Evolutionary conservation across 768 basidiomycete species (phyloP).

Genomic region (Crassisporium funariophilum): DNA sequence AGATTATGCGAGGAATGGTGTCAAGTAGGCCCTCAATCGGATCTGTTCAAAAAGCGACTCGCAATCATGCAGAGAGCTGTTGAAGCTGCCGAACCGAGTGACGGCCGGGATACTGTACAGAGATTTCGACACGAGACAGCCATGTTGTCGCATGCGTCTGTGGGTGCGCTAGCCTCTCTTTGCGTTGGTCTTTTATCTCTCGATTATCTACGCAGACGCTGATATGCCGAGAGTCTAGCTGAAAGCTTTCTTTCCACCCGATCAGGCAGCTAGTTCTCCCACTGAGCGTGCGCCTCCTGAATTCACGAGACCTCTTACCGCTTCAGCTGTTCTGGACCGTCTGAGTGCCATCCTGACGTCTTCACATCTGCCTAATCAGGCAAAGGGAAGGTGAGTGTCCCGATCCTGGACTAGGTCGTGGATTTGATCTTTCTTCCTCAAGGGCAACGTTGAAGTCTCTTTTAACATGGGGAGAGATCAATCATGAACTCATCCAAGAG

Average conservation of each 20-base stretch:
- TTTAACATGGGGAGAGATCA: conserved; percentile 56
- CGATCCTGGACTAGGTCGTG: neutral
- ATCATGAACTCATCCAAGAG: conserved; percentile 61
- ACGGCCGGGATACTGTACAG: conserved; percentile 53
- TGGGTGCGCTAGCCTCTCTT: conserved; percentile 85
- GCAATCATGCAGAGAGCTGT: conserved; percentile 70
- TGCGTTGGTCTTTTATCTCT: conserved; percentile 59
- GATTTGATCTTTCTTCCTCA: conserved; percentile 10
- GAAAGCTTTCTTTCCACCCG: conserved; percentile 75
- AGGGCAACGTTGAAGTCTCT: conserved; percentile 81
- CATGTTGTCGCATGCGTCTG: conserved; percentile 75
- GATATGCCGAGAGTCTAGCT: conserved; percentile 45
- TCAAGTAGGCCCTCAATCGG: conserved; percentile 75
- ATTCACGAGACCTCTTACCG: conserved; percentile 53
- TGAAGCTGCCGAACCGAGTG: conserved; percentile 55
- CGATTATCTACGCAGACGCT: neutral
- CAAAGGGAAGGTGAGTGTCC: conserved; percentile 63
- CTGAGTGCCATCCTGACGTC: conserved; percentile 71
- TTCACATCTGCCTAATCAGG: conserved; percentile 48
- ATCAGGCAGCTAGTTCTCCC: conserved; percentile 60
- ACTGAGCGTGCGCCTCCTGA: conserved; percentile 58
- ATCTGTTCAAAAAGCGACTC: conserved; percentile 69
- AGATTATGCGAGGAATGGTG: conserved; percentile 94
- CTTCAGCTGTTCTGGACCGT: conserved; percentile 59
- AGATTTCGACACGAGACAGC: conserved; percentile 71